Base-by-base conservation (phyloP, 2,329 filamentous ascomycete species). In the Cladosporium phlei region DNA sequence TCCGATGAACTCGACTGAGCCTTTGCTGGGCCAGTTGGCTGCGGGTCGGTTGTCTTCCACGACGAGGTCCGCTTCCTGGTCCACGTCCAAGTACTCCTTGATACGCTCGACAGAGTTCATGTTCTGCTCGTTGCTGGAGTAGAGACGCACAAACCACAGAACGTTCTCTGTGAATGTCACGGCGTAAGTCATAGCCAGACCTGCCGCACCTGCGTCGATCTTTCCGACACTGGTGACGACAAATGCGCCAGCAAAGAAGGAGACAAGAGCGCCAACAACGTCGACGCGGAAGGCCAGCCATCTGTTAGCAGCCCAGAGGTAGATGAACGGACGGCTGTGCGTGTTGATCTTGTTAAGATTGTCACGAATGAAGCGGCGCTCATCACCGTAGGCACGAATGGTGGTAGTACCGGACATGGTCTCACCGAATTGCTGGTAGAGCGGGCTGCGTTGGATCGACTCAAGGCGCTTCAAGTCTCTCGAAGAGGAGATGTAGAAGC, bases 101-200 rank as follows among this genome's bases (percentile, higher is more conserved):
- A 98, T 85, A 61, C 93, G 87, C 69, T 98, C 93, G 38, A 97
- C 90, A 2, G 91, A 91, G 69, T 98, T 98, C 93, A 98, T 97
- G 69, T 96, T 97, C 68, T 98, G 93, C 69, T 98, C 93, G 60
- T 97, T 96, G 62, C 87, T 82, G 0, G 90, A 85, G 65, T 98
- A 98, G 11, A 96, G 76, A 37, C 93, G 84, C 22, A 98, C 90
- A 46, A 97, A 82, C 93, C 93, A 98, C 14, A 98, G 72, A 5
- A 98, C 86, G 55, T 95, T 97, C 66, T 98, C 93, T 0, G 90
- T 95, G 61, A 98, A 98, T 1, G 88, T 91, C 56, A 98, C 88
- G 12, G 93, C 93, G 61, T 98, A 98, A 40, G 88, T 95, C 59
- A 98, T 74, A 4, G 93, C 95, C 52, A 98, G 79, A 72, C 93